phyloP scores from a whole-genome alignment of 2,329 filamentous ascomycete species.

The Trichothecium roseum region DNA sequence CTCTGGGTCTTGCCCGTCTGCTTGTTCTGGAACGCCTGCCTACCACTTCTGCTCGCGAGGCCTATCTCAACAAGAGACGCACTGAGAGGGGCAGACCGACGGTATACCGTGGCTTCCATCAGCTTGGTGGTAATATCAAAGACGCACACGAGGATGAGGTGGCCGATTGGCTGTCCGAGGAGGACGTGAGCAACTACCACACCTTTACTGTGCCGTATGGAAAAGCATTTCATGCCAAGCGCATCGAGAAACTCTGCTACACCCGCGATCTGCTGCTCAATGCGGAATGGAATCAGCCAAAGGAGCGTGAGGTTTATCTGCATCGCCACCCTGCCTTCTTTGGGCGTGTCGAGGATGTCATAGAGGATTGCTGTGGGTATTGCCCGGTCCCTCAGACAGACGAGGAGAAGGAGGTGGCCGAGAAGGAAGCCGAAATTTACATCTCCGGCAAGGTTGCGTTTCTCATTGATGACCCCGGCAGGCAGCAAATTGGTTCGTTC shows the following conservation, averaged over 20 bases:
- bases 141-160: constrained; percentile 69
- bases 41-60: constrained; percentile 54
- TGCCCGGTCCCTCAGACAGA: constrained; percentile 61
- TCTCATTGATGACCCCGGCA: constrained; percentile 70
- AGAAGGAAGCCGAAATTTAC: constrained; percentile 65
- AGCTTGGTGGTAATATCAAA: constrained; percentile 63
- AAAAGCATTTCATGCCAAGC: constrained; percentile 47
- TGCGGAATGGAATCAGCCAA: constrained; percentile 73
- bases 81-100: constrained; percentile 60
- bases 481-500: constrained; percentile 62
- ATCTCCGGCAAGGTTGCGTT: constrained; percentile 66
- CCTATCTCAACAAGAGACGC: constrained; percentile 60
- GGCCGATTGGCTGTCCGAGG: constrained; percentile 69
- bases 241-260: constrained; percentile 74
- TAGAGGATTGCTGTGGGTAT: constrained; percentile 71
- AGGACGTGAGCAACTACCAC: constrained; percentile 71
- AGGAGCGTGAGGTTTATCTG: constrained; percentile 65
- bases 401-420: constrained; percentile 60
- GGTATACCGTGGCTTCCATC: constrained; percentile 28
- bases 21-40: constrained; percentile 73
- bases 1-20: constrained; percentile 66
- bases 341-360: constrained; percentile 61
- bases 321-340: constrained; percentile 85
- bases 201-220: constrained; percentile 66
- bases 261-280: constrained; percentile 75